These are phyloP conservation scores for Immersiporthe knoxdaviesiana DNA, from an alignment of 2,329 filamentous ascomycete genomes.

Conservation along the genomic window DNA sequence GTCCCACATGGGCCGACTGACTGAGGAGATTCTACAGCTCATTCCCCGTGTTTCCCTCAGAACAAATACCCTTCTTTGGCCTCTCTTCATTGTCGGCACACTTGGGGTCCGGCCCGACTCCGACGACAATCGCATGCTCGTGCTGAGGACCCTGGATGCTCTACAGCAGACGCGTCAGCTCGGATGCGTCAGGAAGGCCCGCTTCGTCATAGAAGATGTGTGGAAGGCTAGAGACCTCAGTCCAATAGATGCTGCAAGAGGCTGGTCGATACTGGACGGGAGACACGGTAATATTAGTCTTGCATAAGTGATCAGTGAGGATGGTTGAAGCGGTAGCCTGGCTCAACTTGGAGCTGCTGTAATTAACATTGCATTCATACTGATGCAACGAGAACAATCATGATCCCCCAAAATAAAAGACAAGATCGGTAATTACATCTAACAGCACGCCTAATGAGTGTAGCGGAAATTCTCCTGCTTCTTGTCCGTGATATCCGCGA, in stretches of 20 bases:
- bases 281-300: constrained; percentile 34
- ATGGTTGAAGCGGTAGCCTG: neutral
- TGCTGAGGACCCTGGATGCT: constrained; percentile 33
- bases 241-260: constrained; percentile 9
- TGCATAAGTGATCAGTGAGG: constrained; percentile 29
- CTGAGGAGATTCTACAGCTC: constrained; percentile 33
- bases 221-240: constrained; percentile 38
- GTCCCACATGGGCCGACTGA: constrained; percentile 33
- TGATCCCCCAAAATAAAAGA: no score
- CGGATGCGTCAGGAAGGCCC: constrained; percentile 38
- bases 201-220: constrained; percentile 36
- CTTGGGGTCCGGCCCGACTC: constrained; percentile 36
- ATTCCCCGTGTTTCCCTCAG: constrained; percentile 34
- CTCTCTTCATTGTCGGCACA: constrained; percentile 38
- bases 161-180: constrained; percentile 38
- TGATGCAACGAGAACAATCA: neutral
- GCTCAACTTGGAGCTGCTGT: neutral
- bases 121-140: constrained; percentile 35
- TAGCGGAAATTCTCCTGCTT: constrained; percentile 36
- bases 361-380: neutral
- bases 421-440: neutral
- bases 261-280: constrained; percentile 26
- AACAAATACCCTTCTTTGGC: constrained; percentile 37
- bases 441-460: constrained; percentile 29
- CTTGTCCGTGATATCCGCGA: constrained; percentile 33